phyloP scores from a whole-genome alignment of 2,329 filamentous ascomycete genomes.

The Fusarium graminum region DNA sequence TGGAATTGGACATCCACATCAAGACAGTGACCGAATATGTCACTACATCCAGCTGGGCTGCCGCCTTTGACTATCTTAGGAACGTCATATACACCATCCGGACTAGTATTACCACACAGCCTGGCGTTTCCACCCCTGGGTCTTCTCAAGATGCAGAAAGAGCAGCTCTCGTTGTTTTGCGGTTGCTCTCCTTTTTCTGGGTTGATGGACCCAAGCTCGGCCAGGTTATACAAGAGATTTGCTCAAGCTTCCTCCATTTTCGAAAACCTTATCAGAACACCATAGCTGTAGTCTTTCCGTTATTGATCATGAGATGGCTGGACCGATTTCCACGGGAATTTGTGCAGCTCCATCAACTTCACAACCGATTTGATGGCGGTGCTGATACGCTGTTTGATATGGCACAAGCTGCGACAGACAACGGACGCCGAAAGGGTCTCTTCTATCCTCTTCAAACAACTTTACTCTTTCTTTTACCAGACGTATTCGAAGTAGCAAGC shows the following conservation, averaged over 20 bases:
- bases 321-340: slow-evolving; percentile 75
- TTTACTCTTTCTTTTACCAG: slow-evolving; percentile 73
- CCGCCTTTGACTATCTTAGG: slow-evolving; percentile 70
- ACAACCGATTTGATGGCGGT: slow-evolving; percentile 72
- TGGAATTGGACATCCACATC: slow-evolving; percentile 67
- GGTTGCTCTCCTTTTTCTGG: slow-evolving; percentile 73
- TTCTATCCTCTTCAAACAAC: slow-evolving; percentile 74
- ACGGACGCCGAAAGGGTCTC: slow-evolving; percentile 65
- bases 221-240: slow-evolving; percentile 73
- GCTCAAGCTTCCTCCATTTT: slow-evolving; percentile 75
- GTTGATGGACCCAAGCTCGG: slow-evolving; percentile 73
- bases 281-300: slow-evolving; percentile 71
- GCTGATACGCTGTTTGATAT: slow-evolving; percentile 78
- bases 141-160: slow-evolving; percentile 64
- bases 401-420: slow-evolving; percentile 72
- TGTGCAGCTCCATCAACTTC: slow-evolving; percentile 70
- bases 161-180: slow-evolving; percentile 66
- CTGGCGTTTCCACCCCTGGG: slow-evolving; percentile 52
- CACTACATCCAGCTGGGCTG: slow-evolving; percentile 73
- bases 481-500: slow-evolving; percentile 78
- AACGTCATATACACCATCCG: slow-evolving; percentile 65
- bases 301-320: slow-evolving; percentile 75
- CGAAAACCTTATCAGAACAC: slow-evolving; percentile 73
- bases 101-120: slow-evolving; percentile 57
- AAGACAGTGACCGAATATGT: slow-evolving; percentile 72